Base-by-base conservation (phyloP, 2,329 filamentous ascomycete genomes). In the Cladosporium sp. region DNA sequence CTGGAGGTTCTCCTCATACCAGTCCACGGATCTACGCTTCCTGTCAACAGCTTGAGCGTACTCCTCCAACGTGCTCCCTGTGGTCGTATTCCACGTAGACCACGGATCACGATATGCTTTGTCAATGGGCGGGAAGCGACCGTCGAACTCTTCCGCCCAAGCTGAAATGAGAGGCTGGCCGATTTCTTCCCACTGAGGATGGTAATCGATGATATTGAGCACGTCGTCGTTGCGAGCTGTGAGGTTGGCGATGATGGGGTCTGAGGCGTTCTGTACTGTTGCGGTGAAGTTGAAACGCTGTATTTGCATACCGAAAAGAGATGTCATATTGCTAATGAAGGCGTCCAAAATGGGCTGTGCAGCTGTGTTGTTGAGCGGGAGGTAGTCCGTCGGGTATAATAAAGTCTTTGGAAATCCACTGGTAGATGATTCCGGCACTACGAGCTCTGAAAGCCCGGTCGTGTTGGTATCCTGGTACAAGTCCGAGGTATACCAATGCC, bases 91-190 rank as follows among this genome's bases (percentile, higher is more conserved):
- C 43, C 64, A 65, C 5, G 41, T 49, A 5, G 34, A 52, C 64
- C 64, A 69, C 15, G 57, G 58, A 3, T 52, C 53, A 1, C 69
- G 62, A 3, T 64, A 63, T n/a, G 66, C 66, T 7, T 63, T 57
- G 52, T 72, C 69, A 27, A 72, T 64, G 3, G 68, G 69, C 15
- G 70, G 69, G 53, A 69, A 71, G 19, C 68, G 64, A 41, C 70
- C 68, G 42, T 68, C 64, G 51, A 67, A 69, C 2, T 62, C 60
- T 2, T 54, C 51, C 8, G 50, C 57, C 67, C 68, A 72, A 13
- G 63, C 57, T 2, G 56, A 57, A 9, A 68, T 59, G 0, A 70
- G 59, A 8, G 67, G 68, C 24, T 62, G 56, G 1, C 54, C 69
- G 7, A 72, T 61, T 8, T 61, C 56, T 19, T 56, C 52, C 57